Evolutionary conservation across 257 asterid species (phyloP).

Genomic region (Paraleonurus japonicus): DNA sequence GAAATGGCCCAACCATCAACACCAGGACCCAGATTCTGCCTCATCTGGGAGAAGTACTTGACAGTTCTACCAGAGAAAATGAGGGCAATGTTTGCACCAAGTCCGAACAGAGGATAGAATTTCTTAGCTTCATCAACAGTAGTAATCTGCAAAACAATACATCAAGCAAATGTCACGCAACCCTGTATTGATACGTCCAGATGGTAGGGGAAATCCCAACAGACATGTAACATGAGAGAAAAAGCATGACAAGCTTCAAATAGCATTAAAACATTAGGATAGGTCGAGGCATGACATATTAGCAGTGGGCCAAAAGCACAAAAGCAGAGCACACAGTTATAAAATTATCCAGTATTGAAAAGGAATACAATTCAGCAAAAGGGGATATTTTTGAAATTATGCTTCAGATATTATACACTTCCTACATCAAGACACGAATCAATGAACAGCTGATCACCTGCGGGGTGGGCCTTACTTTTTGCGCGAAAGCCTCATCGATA

Average conservation of each 20-base stretch:
- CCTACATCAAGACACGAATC: neutral
- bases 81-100: constrained; percentile 96
- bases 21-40: constrained; percentile 86
- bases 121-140: constrained; percentile 89
- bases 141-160: constrained; percentile 62
- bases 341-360: neutral
- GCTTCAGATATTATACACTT: neutral
- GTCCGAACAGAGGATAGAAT: constrained; percentile 96
- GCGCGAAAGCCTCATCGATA: constrained; percentile 5
- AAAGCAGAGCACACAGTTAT: neutral
- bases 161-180: neutral
- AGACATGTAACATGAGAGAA: neutral
- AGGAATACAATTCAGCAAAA: neutral
- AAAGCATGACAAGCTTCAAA: neutral
- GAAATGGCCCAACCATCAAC: constrained; percentile 99
- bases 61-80: constrained; percentile 97
- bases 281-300: neutral
- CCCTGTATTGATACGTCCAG: neutral
- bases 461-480: neutral
- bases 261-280: neutral
- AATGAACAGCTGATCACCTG: neutral
- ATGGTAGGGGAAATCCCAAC: neutral
- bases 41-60: constrained; percentile 89
- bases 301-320: neutral
- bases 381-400: neutral